Conservation (phyloP, 2,329 filamentous ascomycete genomes). For the Helotiales sp. region DNA sequence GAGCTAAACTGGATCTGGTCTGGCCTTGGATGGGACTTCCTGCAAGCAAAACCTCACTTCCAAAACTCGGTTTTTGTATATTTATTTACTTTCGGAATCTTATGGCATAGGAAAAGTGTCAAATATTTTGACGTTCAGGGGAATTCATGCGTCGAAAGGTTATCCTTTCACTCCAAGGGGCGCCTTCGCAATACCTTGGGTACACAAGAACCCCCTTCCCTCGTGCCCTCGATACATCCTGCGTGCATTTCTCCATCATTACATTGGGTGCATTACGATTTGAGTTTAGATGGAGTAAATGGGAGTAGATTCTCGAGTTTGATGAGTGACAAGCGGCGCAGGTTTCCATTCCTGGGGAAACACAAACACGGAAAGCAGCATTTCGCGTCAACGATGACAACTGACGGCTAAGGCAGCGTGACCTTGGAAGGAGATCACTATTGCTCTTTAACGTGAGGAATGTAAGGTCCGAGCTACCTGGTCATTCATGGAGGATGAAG, state of each 20-base stretch:
- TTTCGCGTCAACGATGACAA: neutral
- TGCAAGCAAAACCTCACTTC: neutral
- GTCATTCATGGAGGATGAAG: too few relatives aligned
- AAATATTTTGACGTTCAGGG: too few relatives aligned
- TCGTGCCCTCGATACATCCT: neutral
- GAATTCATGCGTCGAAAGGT: neutral
- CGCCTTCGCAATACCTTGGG: neutral
- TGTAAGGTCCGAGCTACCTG: neutral
- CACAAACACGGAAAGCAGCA: neutral
- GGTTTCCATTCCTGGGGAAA: neutral
- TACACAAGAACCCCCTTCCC: neutral
- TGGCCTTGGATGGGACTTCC: neutral
- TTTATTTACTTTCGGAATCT: neutral
- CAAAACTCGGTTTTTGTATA: neutral
- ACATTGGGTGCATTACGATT: neutral
- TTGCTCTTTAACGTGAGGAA: neutral
- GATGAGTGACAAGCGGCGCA: neutral
- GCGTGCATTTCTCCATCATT: neutral
- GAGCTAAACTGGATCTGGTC: neutral
- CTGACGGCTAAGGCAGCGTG: neutral
- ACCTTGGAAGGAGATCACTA: neutral
- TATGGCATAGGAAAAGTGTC: neutral
- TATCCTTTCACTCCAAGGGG: neutral
- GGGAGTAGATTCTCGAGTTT: neutral
- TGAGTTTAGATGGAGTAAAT: neutral